Evolutionary conservation across 2,329 filamentous ascomycete species (phyloP).

Genomic region (Dactylellina drechsleri): DNA sequence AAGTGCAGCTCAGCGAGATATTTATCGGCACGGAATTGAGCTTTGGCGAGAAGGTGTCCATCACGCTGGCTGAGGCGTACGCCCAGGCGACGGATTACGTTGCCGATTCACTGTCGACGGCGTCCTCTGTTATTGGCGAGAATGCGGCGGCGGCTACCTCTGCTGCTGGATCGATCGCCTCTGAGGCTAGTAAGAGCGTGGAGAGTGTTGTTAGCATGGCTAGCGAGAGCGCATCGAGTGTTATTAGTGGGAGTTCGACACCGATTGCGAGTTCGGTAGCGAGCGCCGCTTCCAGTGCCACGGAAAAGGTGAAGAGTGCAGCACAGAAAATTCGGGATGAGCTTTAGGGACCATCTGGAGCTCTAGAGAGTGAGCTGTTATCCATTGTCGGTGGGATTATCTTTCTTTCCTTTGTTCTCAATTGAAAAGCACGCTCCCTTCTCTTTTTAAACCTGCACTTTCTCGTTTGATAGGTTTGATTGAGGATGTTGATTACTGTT

Average conservation of each 20-base stretch:
- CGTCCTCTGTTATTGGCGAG: conserved; percentile 30
- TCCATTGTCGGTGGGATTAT: not conserved
- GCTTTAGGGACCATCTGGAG: conserved; percentile 54
- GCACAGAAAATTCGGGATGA: conserved; percentile 56
- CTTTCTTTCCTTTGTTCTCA: not conserved
- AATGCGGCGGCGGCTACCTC: conserved; percentile 36
- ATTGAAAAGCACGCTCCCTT: not conserved
- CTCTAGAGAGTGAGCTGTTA: conserved; percentile 1
- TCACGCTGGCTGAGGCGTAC: conserved; percentile 43
- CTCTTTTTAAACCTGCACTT: no score
- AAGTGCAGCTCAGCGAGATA: conserved; percentile 54
- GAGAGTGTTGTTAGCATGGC: conserved; percentile 40
- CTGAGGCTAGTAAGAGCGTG: conserved; percentile 39
- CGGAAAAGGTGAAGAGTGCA: conserved; percentile 60
- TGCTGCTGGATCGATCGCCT: conserved; percentile 32
- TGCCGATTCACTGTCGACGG: conserved; percentile 21
- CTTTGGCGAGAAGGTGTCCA: conserved; percentile 52
- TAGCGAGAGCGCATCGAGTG: conserved; percentile 43
- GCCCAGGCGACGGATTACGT: conserved; percentile 45
- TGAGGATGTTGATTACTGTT: no score
- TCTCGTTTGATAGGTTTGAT: no score
- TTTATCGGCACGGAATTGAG: conserved; percentile 52
- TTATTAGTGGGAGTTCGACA: conserved; percentile 40
- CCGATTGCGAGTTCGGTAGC: conserved; percentile 53
- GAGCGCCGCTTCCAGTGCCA: conserved; percentile 60